Base-by-base conservation (phyloP, 768 basidiomycete species). In the Mycena indigotica region DNA sequence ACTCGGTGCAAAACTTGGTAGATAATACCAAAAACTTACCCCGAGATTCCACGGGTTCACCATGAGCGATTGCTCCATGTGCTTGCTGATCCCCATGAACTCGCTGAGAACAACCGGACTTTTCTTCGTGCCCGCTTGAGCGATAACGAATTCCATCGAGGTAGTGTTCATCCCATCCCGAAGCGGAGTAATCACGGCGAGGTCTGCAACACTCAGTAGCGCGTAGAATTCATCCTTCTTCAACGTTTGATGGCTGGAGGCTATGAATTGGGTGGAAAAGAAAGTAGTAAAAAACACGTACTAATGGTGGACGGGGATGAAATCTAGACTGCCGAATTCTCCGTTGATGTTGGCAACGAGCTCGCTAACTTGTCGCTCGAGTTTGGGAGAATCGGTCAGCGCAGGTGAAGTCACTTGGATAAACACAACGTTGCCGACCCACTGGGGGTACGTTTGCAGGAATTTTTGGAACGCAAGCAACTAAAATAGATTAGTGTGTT, bases 101-200 rank as follows among this genome's bases (percentile, higher is more conserved):
- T 99, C 96, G 67, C 91, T 94, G 53, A 99, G 77, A 58, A 98
- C 89, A 51, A 95, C 84, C 0, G 96, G 95, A 30, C 85, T 87
- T 73, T 85, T 86, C 69, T 89, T 88, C 51, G 92, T 89, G 65
- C 79, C 80, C 64, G 90, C 84, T 74, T 99, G 96, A 29, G 95
- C 94, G 60, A 98, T 90, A 26, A 96, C 90, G 72, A 95, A 98
- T 73, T 98, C 96, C 94, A 97, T 96, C 51, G 88, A 89, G 0
- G 95, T 97, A 15, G 96, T 98, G 80, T 99, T 99, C 97, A 98
- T 98, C 5, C 96, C 97, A 68, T 99, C 96, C 29, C 96, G 85
- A 5, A 98, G 80, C 1, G 95, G 93, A 0, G 96, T 98, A 72
- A 98, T 96, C 39, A 98, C 88, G 16, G 89, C 96, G 13, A 98